Percentiles rank a stretch among this genome's conserved stretches.
Conservation (phyloP, 164 flowering plant species). For the Protea cynaroides region DNA sequence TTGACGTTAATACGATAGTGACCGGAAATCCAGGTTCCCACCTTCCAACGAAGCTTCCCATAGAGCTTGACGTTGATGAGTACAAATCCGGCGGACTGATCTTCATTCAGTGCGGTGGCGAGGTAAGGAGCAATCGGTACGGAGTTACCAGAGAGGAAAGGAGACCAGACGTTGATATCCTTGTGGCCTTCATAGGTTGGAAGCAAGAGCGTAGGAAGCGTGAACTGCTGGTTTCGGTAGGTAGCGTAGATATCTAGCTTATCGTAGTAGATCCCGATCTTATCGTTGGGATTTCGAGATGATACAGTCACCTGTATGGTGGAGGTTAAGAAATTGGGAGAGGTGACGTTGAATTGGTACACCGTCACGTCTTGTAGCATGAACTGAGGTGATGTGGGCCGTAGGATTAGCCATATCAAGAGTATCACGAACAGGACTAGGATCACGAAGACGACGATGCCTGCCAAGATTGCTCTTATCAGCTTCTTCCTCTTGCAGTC, state of each 20-base stretch:
- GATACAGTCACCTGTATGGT: slow-evolving; percentile 54
- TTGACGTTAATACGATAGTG: slow-evolving; percentile 46
- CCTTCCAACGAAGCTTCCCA: slow-evolving; percentile 64
- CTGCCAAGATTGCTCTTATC: slow-evolving; percentile 6
- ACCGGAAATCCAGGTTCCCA: slow-evolving; percentile 55
- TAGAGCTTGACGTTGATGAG: slow-evolving; percentile 39
- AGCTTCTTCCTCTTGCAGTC: slow-evolving; percentile 5
- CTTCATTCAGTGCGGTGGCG: slow-evolving; percentile 28
- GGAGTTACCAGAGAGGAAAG: slow-evolving; percentile 38
- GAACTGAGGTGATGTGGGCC: slow-evolving; percentile 45
- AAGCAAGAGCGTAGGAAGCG: slow-evolving; percentile 40
- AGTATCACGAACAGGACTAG: slow-evolving; percentile 19
- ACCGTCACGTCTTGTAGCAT: slow-evolving; percentile 74
- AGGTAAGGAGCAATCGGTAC: slow-evolving; percentile 76
- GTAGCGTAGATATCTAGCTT: slow-evolving; percentile 49
- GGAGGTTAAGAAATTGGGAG: slow-evolving; percentile 47
- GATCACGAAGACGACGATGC: slow-evolving; percentile 10
- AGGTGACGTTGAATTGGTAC: slow-evolving; percentile 58
- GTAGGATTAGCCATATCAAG: slow-evolving; percentile 28
- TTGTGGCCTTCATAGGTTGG: slow-evolving; percentile 67
- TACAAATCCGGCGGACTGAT: slow-evolving; percentile 34
- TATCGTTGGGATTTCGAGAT: slow-evolving; percentile 61
- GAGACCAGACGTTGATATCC: slow-evolving; percentile 63
- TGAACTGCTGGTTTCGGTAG: slow-evolving; percentile 67
- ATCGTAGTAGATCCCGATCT: slow-evolving; percentile 74